Percentiles rank a stretch among this genome's conserved stretches.
These are phyloP conservation scores for Saussurea involucrata DNA, from an alignment of 129 eudicot species.

Conservation along the genomic window DNA sequence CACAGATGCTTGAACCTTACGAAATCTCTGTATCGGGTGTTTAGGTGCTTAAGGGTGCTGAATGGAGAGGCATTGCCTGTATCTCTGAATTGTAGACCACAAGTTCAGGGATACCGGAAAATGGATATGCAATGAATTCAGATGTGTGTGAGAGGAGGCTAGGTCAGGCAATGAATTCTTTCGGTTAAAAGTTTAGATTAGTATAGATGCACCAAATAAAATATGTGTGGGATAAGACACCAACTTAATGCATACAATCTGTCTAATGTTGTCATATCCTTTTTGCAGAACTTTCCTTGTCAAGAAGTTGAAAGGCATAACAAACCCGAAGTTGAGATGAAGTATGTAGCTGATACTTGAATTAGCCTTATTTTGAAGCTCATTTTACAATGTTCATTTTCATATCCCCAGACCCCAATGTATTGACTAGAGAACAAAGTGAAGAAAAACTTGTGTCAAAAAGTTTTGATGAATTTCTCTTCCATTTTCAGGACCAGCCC, in stretches of 20 bases:
- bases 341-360: conserved; percentile 40
- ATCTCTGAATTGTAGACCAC: not conserved
- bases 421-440: not conserved
- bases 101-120: not conserved
- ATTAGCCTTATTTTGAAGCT: not conserved
- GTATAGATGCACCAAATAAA: not conserved
- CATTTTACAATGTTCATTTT: not conserved
- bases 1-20: not conserved
- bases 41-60: not conserved
- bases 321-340: conserved; percentile 92
- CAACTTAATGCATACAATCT: not conserved
- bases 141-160: not conserved
- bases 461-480: conserved; percentile 6
- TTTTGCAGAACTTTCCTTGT: conserved; percentile 81
- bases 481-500: conserved; percentile 85
- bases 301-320: conserved; percentile 97
- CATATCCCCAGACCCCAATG: not conserved
- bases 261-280: conserved; percentile 6
- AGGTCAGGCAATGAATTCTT: not conserved
- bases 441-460: not conserved
- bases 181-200: not conserved
- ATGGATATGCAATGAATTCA: not conserved
- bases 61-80: not conserved
- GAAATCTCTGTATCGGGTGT: not conserved
- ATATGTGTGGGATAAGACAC: not conserved